Percentiles rank a stretch among this genome's conserved stretches.
phyloP scores from a whole-genome alignment of 2,329 filamentous ascomycete species.

The Lasiodiplodia gonubiensis region DNA sequence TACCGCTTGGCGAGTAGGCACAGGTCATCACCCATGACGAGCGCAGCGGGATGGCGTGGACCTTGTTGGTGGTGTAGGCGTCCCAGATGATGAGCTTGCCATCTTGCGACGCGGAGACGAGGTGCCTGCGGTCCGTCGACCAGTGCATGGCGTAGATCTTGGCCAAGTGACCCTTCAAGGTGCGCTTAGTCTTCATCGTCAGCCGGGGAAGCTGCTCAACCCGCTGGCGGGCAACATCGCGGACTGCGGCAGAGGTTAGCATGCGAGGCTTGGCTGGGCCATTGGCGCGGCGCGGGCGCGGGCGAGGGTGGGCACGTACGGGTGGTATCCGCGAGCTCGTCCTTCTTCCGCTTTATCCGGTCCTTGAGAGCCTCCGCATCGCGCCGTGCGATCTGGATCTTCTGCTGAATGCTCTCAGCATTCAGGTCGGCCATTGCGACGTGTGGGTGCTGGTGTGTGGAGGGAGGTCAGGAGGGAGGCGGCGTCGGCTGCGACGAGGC shows the following conservation, averaged over 20 bases:
- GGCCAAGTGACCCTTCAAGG: constrained; percentile 94
- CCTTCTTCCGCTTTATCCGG: constrained; percentile 99
- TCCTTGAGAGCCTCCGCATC: constrained; percentile 98
- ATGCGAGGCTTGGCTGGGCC: not conserved
- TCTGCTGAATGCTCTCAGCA: constrained; percentile 58
- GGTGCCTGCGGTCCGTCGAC: constrained; percentile 96
- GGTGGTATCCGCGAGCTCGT: constrained; percentile 97
- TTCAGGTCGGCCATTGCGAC: constrained; percentile 54
- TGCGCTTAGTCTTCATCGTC: constrained; percentile 96
- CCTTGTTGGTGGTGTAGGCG: constrained; percentile 99
- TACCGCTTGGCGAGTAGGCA: constrained; percentile 96
- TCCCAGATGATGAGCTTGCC: constrained; percentile 99
- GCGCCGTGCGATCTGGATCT: constrained; percentile 93
- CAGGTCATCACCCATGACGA: constrained; percentile 99
- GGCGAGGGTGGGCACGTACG: constrained; percentile 66
- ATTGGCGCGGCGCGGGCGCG: constrained; percentile 11
- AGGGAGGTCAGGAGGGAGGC: constrained; percentile 23
- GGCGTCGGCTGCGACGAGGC: constrained; percentile 27
- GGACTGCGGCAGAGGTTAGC: constrained; percentile 64
- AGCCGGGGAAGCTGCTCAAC: constrained; percentile 92
- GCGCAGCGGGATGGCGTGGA: constrained; percentile 94
- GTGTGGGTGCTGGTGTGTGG: not conserved
- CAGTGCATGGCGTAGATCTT: constrained; percentile 99
- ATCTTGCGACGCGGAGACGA: constrained; percentile 97
- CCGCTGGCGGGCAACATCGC: constrained; percentile 88